phyloP scores from a whole-genome alignment of 1,284 basidiomycete genomes.

The Melampsora larici-populina region DNA sequence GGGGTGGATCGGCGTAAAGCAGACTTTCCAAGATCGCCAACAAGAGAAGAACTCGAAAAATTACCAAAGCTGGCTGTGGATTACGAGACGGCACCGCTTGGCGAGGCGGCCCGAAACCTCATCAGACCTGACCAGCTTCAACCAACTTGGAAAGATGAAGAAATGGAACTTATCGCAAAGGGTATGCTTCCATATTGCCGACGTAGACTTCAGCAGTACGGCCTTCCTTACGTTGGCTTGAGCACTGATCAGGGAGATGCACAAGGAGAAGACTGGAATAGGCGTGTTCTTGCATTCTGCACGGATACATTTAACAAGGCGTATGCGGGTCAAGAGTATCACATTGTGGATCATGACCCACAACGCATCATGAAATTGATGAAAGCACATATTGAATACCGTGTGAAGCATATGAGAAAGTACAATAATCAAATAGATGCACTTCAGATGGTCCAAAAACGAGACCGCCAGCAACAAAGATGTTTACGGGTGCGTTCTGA shows the following conservation, averaged over 20 bases:
- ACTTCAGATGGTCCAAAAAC: no score
- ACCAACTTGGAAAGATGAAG: slow-evolving; percentile 4
- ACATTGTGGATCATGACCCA: background rate
- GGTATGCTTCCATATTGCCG: slow-evolving; percentile 1
- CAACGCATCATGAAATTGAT: background rate
- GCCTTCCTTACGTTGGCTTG: no score
- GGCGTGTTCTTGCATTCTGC: no score
- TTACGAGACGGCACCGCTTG: background rate
- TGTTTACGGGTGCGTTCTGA: no score
- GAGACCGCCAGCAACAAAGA: background rate
- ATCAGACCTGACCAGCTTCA: background rate
- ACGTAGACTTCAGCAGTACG: slow-evolving; percentile 2
- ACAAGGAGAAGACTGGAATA: no score
- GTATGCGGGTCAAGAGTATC: background rate
- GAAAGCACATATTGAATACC: background rate
- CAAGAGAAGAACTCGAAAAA: slow-evolving; percentile 11
- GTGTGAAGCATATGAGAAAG: slow-evolving; percentile 12
- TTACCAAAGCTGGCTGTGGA: background rate
- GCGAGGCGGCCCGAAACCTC: background rate
- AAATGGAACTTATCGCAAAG: background rate
- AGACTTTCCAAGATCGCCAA: slow-evolving; percentile 14
- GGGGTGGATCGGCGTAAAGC: background rate
- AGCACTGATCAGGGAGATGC: no score
- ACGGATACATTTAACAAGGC: no score
- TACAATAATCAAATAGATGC: slow-evolving; percentile 1